Evolutionary conservation across 768 basidiomycete species (phyloP).

Genomic region (Mycena sanguinolenta): DNA sequence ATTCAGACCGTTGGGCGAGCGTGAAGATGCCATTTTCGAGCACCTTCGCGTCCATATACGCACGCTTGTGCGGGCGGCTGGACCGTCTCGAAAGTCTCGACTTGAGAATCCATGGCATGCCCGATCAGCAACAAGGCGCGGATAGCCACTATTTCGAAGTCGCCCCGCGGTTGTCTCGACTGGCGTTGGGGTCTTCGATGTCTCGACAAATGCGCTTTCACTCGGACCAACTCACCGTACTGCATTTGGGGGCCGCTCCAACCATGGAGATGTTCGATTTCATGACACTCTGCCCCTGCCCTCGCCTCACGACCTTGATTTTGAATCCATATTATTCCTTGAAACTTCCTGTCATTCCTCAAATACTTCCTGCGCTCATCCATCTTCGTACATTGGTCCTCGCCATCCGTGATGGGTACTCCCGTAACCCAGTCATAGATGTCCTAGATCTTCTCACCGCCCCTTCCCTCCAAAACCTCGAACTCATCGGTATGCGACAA

Average conservation of each 20-base stretch:
- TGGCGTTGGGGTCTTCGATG: constrained; percentile 13
- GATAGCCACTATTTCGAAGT: constrained; percentile 3
- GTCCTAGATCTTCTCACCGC: constrained; percentile 23
- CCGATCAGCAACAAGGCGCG: background rate
- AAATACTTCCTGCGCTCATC: constrained; percentile 9
- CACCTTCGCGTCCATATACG: background rate
- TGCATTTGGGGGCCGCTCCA: constrained; percentile 29
- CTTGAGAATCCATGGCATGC: constrained; percentile 8
- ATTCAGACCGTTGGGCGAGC: constrained; percentile 18
- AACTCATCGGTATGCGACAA: constrained; percentile 17
- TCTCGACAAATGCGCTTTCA: constrained; percentile 23
- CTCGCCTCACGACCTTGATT: constrained; percentile 14
- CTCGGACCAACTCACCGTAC: constrained; percentile 14
- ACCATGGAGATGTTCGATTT: constrained; percentile 23
- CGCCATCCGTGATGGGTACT: constrained; percentile 29
- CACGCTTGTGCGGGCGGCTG: constrained; percentile 16
- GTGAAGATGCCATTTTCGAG: constrained; percentile 18
- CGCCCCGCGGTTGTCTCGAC: constrained; percentile 20
- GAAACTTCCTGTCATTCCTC: background rate
- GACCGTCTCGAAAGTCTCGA: constrained; percentile 25
- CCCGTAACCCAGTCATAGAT: constrained; percentile 25
- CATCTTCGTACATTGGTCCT: constrained; percentile 24
- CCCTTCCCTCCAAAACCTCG: constrained; percentile 22
- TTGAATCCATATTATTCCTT: constrained; percentile 23
- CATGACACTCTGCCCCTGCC: constrained; percentile 28